Evolutionary conservation across 176 grass and related monocot genomes (phyloP).

Genomic region (Oryza punctata): DNA sequence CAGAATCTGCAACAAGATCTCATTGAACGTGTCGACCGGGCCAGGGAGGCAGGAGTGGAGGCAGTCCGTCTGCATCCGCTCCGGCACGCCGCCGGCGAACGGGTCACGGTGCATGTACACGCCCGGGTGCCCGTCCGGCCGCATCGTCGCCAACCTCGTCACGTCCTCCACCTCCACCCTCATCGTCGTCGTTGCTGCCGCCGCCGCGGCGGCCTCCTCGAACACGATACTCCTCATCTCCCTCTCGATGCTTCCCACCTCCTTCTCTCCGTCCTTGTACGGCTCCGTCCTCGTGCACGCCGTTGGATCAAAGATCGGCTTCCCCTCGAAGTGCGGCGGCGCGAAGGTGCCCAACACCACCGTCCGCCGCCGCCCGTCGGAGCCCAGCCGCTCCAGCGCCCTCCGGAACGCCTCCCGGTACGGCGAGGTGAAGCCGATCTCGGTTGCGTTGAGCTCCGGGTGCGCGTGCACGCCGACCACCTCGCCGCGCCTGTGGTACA

Average conservation of each 20-base stretch:
- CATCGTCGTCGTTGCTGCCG: neutral
- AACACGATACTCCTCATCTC: conserved; percentile 44
- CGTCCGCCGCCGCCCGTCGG: neutral
- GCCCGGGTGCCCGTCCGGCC: conserved; percentile 66
- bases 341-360: conserved; percentile 63
- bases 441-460: conserved; percentile 47
- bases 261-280: conserved; percentile 59
- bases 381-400: conserved; percentile 8
- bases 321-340: conserved; percentile 60
- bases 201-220: conserved; percentile 39
- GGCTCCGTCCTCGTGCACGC: conserved; percentile 54
- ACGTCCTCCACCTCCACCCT: conserved; percentile 62
- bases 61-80: conserved; percentile 52
- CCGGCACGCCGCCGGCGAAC: conserved; percentile 34
- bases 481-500: conserved; percentile 52
- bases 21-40: conserved; percentile 65
- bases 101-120: conserved; percentile 61
- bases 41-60: conserved; percentile 75
- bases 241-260: conserved; percentile 36
- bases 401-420: conserved; percentile 42
- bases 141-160: conserved; percentile 61
- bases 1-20: conserved; percentile 52
- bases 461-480: conserved; percentile 50
- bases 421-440: conserved; percentile 53
- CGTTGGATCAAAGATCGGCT: conserved; percentile 35